Evolutionary conservation across 768 basidiomycete species (phyloP), one percentile per base, ranked within the genome.

Genomic region (Amanita pallidorosea): DNA sequence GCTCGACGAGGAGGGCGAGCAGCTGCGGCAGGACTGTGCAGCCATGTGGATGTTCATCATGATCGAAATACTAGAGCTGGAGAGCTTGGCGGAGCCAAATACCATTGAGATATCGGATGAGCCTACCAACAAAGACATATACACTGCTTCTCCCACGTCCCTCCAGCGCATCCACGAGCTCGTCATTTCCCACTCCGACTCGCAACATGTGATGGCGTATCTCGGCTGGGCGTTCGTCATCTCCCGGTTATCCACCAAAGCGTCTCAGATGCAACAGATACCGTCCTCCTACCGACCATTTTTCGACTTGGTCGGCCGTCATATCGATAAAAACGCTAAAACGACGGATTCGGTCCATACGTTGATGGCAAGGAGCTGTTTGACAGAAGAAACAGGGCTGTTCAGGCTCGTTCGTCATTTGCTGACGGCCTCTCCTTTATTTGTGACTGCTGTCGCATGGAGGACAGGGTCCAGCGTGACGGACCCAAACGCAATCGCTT

Each of bases 151-250:
- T 9, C 82, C 85, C 0, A 69, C 73, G 7, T 74, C 76, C n/a
- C 65, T 91, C 27, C 72, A 74, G 57, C 70, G 72, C 37, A 75
- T 92, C 46, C 87, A 92, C 60, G 71, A 80, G 34, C 65, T 88
- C 20, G 77, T 90, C 33, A 72, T 71, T 4, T 70, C 76, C 1
- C 72, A 85, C 46, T 63, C 73, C 1, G 72, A 78, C 48, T 77
- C 79, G 56, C 83, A 87, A 55, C 81, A 81, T 58, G 73, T 79
- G 0, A 81, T 83, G 56, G 74, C 83, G 4, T 85, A 87, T 57
- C 70, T 93, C 5, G 83, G 82, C 0, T 97, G 94, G 94, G 74
- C 91, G 0, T 89, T 83, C 59, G 77, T 93, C 1, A 75, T 95
- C 3, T 83, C 82, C 9, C 75, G 81, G 29, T 61, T 88, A n/a